Percentiles rank a stretch among this genome's conserved stretches.
Evolutionary conservation across 2,329 filamentous ascomycete genomes (phyloP).

Genomic region (Ophiostoma triangulosporum): DNA sequence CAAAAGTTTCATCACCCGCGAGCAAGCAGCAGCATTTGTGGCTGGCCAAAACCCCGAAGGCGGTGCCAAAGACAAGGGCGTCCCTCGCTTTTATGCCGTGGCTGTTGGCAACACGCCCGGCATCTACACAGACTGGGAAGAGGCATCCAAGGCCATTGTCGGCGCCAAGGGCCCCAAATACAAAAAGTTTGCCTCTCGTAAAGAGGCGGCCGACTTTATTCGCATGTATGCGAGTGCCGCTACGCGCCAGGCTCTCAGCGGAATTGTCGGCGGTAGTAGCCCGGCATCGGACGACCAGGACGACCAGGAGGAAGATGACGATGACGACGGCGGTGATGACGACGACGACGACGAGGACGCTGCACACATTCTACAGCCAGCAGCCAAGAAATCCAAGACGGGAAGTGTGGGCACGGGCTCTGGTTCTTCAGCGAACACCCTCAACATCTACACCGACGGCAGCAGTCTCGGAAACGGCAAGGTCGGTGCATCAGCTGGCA

Average conservation of each 20-base stretch:
- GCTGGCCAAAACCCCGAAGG: conserved; percentile 40
- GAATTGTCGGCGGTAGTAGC: conserved; percentile 8
- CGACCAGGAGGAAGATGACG: conserved; percentile 14
- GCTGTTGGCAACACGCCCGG: conserved; percentile 45
- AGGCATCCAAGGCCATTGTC: conserved; percentile 58
- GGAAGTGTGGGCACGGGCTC: conserved; percentile 5
- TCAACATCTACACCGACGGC: conserved; percentile 49
- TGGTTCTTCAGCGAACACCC: conserved; percentile 8
- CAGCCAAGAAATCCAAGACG: conserved; percentile 23
- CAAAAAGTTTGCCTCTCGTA: conserved; percentile 52
- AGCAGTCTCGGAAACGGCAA: conserved; percentile 46
- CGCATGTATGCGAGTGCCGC: conserved; percentile 30
- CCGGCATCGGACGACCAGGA: conserved; percentile 11
- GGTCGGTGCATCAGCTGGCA: conserved; percentile 39
- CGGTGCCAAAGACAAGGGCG: conserved; percentile 25
- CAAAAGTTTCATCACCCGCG: conserved; percentile 61
- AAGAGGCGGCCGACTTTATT: conserved; percentile 71
- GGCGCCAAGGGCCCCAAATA: conserved; percentile 58
- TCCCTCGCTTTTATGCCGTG: conserved; percentile 43
- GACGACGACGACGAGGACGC: conserved; percentile 17
- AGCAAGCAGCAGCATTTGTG: conserved; percentile 69
- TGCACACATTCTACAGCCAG: conserved; percentile 22
- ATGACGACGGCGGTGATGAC: conserved; percentile 17
- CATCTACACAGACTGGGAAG: conserved; percentile 51
- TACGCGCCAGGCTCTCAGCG: conserved; percentile 28